Base-by-base conservation (phyloP, 2,329 filamentous ascomycete species). In the Cercospora nicotianae region DNA sequence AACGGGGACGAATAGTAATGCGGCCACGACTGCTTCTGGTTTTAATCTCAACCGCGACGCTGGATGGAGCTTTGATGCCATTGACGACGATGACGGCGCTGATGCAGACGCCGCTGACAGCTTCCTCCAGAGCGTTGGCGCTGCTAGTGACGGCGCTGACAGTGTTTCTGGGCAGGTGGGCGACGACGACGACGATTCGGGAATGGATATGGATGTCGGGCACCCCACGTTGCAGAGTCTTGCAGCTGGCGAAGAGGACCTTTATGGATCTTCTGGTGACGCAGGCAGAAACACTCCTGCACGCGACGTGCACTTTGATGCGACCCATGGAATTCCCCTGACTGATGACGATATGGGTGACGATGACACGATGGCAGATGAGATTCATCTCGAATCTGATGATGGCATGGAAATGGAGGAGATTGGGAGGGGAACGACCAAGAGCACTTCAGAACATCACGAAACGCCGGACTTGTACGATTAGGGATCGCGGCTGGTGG, bases 1-100 rank as follows among this genome's bases (percentile, higher is more conserved):
- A 70, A 71, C 45, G 70, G 68, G 51, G 70, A 72, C 42, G 64
- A 70, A n/a, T 59, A 63, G 60, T n/a, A 31, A 64, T 20, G 60
- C 3, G 26, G 30, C 10, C 20, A 53, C 18, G 42, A 48, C 42
- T 20, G 8, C 42, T 53, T 28, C 48, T 23, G 48, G 48, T 8
- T 53, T 53, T 20, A 31, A 30, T n/a, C 55, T 63, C 33, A 23
- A 18, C 30, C 18, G 45, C 18, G 45, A 48, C 26, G 48, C 63
- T 4, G 39, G 30, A 3, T 67, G 66, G 66, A 58, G 45, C 28
- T 64, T 67, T 18, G 66, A 33, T 9, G 23, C 20, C 31, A 30
- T 59, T 30, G 48, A 18, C 26, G 42, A 20, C 7, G 60, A 23
- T 10, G 20, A 45, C 28, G 23, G 31, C 42, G 28, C 48, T 20